phyloP scores from a whole-genome alignment of 176 grass and related monocot species.

The Coix lacrymajobi region DNA sequence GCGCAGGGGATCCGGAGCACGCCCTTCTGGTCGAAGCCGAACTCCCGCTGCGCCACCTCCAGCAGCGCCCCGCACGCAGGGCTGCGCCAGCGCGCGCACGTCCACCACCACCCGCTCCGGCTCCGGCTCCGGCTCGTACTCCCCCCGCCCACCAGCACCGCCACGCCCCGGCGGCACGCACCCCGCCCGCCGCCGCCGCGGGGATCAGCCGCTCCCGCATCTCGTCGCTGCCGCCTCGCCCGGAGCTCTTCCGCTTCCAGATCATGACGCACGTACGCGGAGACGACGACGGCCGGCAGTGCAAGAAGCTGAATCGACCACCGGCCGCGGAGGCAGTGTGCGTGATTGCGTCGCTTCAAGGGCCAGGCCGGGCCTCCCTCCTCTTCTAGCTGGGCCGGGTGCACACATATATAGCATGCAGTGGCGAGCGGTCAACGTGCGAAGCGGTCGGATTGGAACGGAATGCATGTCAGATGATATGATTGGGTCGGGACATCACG shows the following conservation, averaged over 20 bases:
- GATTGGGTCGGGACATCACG: background rate
- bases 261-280: background rate
- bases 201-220: slow-evolving; percentile 19
- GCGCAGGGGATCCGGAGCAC: slow-evolving; percentile 50
- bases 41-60: slow-evolving; percentile 41
- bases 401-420: too few species aligned
- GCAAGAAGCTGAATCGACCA: too few species aligned
- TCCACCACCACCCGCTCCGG: slow-evolving; percentile 45
- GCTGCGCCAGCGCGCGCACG: slow-evolving; percentile 23
- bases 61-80: slow-evolving; percentile 42
- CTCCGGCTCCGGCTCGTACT: too few species aligned
- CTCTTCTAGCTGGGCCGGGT: too few species aligned
- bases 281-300: too few species aligned
- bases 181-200: background rate
- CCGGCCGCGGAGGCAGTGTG: too few species aligned
- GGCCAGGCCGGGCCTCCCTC: too few species aligned
- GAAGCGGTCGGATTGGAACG: too few species aligned
- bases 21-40: slow-evolving; percentile 47
- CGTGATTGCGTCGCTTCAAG: too few species aligned
- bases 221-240: background rate
- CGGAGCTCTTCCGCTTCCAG: slow-evolving; percentile 22
- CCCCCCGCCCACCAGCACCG: slow-evolving; percentile 36
- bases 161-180: slow-evolving; percentile 40
- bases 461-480: too few species aligned
- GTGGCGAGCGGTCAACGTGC: background rate